These are phyloP conservation scores for Debaryomyces udenii DNA, from an alignment of 1,139 yeast species.

Conservation along the genomic window DNA sequence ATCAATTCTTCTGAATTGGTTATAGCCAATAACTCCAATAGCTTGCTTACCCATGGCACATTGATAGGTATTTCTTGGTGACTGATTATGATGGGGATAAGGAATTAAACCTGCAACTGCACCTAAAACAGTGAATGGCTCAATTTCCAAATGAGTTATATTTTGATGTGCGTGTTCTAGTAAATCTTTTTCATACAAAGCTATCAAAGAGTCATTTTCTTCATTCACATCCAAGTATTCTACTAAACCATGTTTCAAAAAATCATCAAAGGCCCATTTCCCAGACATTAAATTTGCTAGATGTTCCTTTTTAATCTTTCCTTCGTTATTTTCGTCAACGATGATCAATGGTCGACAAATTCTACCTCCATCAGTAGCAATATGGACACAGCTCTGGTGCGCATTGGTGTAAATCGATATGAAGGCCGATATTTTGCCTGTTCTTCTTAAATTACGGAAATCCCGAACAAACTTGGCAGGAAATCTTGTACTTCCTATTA, in stretches of 20 bases:
- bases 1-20: constrained; percentile 94
- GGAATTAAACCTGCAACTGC: constrained; percentile 99
- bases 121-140: constrained; percentile 93
- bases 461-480: constrained; percentile 78
- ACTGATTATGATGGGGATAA: constrained; percentile 98
- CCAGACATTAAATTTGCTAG: constrained; percentile 64
- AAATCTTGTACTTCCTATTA: constrained; percentile 85
- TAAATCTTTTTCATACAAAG: constrained; percentile 71
- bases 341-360: constrained; percentile 96
- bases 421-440: constrained; percentile 86
- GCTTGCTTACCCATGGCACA: constrained; percentile 99
- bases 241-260: constrained; percentile 80
- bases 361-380: constrained; percentile 99
- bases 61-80: constrained; percentile 98
- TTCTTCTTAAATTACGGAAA: constrained; percentile 80
- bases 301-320: constrained; percentile 76
- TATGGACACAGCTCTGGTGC: constrained; percentile 91
- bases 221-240: constrained; percentile 97
- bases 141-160: constrained; percentile 92
- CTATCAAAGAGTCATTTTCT: constrained; percentile 93
- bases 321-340: constrained; percentile 64
- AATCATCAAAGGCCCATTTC: constrained; percentile 84
- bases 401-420: constrained; percentile 87
- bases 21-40: constrained; percentile 97
- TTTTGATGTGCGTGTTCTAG: constrained; percentile 30